Percentiles rank a stretch among this genome's conserved stretches.
These are phyloP conservation scores for Kwoniella shandongensis DNA, from an alignment of 768 basidiomycete genomes.

Conservation along the genomic window DNA sequence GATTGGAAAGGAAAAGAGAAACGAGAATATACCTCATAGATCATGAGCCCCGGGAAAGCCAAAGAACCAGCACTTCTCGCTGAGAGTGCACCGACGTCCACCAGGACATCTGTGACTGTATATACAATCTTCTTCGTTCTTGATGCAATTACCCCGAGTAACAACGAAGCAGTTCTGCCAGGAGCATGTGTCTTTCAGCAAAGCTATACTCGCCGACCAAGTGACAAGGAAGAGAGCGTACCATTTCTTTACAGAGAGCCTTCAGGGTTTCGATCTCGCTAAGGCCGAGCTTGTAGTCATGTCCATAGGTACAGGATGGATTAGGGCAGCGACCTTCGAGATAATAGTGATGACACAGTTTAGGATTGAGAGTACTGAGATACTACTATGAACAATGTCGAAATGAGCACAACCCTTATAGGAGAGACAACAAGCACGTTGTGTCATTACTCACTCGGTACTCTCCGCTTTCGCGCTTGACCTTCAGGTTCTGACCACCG, in stretches of 20 bases:
- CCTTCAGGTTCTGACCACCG: background rate
- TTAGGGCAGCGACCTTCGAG: constrained; percentile 6
- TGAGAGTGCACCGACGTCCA: constrained; percentile 1
- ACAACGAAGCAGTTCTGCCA: constrained; percentile 1
- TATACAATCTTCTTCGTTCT: constrained; percentile 5
- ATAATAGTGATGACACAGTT: constrained; percentile 14
- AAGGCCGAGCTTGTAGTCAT: background rate
- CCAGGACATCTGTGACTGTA: constrained; percentile 12
- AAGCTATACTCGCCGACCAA: too few relatives aligned
- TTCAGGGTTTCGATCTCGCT: background rate
- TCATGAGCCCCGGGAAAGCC: background rate
- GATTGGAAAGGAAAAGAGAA: constrained; percentile 1
- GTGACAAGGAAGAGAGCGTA: constrained; percentile 3
- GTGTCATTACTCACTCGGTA: background rate
- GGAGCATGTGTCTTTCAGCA: background rate
- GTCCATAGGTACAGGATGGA: background rate
- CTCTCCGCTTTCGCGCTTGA: background rate
- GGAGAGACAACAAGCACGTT: background rate
- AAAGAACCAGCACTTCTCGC: constrained; percentile 6
- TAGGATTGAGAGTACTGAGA: constrained; percentile 1
- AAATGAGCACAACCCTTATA: background rate
- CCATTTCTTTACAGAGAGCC: constrained; percentile 6
- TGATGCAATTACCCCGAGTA: background rate
- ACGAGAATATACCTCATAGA: too few relatives aligned
- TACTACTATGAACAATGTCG: constrained; percentile 3